These are phyloP conservation scores for Psilocybe cyanescens DNA, from an alignment of 768 basidiomycete genomes.

Conservation along the genomic window DNA sequence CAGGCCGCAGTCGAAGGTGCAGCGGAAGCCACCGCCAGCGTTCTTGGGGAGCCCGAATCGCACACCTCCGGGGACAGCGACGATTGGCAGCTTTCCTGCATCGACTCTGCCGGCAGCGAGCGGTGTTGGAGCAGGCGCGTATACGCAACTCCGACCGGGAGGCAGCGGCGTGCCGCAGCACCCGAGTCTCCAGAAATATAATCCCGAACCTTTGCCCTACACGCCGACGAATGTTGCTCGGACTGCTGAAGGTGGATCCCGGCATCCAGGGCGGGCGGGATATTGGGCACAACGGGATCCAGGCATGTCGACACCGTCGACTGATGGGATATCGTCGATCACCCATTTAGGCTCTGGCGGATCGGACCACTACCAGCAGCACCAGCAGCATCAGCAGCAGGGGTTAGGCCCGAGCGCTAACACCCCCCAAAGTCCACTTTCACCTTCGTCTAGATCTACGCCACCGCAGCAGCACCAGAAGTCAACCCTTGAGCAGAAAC, in stretches of 20 bases:
- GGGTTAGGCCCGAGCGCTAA: background rate
- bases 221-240: background rate
- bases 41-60: background rate
- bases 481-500: background rate
- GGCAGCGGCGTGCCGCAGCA: background rate
- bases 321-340: background rate
- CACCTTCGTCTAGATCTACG: background rate
- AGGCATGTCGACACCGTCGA: background rate
- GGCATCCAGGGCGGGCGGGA: background rate
- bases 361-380: background rate
- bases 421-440: background rate
- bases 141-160: background rate
- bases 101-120: no score
- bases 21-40: background rate
- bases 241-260: no score
- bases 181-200: background rate
- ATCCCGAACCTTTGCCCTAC: background rate
- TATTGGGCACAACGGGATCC: background rate
- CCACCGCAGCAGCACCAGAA: constrained; percentile 2
- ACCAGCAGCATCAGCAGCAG: background rate
- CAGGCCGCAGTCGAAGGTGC: background rate
- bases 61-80: background rate
- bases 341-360: background rate
- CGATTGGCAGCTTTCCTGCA: background rate
- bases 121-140: background rate